Evolutionary conservation across 164 flowering plant species (phyloP).

Genomic region (Amborella trichopoda): DNA sequence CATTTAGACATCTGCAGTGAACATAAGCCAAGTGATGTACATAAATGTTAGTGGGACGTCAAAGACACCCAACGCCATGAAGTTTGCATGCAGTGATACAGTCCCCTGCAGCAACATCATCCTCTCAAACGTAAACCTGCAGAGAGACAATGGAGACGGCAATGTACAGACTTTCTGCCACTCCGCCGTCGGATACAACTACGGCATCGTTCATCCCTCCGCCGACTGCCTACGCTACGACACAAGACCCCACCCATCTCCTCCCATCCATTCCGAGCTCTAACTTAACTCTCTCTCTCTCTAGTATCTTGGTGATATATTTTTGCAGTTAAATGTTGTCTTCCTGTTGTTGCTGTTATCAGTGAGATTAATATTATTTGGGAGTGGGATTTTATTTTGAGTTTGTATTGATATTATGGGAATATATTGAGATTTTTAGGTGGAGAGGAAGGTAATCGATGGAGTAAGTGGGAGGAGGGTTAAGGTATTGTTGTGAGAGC

Average conservation of each 20-base stretch:
- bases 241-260: not conserved
- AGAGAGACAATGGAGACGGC: slow-evolving; percentile 36
- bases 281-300: no score
- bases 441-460: no score
- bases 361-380: no score
- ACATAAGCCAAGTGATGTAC: slow-evolving; percentile 73
- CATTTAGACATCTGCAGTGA: slow-evolving; percentile 69
- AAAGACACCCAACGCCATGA: slow-evolving; percentile 59
- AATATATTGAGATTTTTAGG: no score
- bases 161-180: slow-evolving; percentile 71
- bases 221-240: slow-evolving; percentile 51
- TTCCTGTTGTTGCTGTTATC: no score
- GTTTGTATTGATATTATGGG: no score
- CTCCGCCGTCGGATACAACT: slow-evolving; percentile 56
- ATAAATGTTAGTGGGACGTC: slow-evolving; percentile 78
- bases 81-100: slow-evolving; percentile 85
- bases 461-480: no score
- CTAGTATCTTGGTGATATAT: no score
- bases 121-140: slow-evolving; percentile 55
- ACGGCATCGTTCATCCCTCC: slow-evolving; percentile 59
- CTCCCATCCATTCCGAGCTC: no score
- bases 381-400: no score
- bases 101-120: slow-evolving; percentile 80
- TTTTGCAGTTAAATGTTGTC: no score
- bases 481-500: no score